Evolutionary conservation across 495 filamentous ascomycete species (phyloP).

Genomic region (Astrocystis sublimbata): DNA sequence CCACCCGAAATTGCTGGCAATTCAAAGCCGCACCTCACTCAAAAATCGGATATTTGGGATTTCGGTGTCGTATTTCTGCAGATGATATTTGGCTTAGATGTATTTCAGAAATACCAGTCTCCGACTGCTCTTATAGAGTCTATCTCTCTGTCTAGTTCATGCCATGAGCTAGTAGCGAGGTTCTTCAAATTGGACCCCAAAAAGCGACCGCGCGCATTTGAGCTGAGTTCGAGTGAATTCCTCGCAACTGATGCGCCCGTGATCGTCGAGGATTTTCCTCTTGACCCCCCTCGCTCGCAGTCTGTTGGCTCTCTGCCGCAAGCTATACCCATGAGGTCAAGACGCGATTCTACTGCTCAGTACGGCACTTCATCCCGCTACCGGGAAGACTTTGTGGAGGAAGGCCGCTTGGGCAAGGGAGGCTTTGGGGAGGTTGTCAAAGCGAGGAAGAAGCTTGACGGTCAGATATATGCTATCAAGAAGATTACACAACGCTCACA

Average conservation of each 20-base stretch:
- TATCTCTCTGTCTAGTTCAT: slow-evolving; percentile 63
- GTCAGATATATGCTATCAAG: slow-evolving; percentile 91
- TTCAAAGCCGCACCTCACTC: slow-evolving; percentile 58
- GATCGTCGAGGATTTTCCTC: slow-evolving; percentile 43
- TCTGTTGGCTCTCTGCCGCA: slow-evolving; percentile 43
- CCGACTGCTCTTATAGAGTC: slow-evolving; percentile 68
- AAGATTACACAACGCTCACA: slow-evolving; percentile 86
- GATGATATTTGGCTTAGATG: slow-evolving; percentile 86
- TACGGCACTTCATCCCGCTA: slow-evolving; percentile 66
- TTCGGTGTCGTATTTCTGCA: slow-evolving; percentile 86
- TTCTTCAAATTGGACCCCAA: slow-evolving; percentile 81
- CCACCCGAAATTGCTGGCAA: slow-evolving; percentile 74
- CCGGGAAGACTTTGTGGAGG: slow-evolving; percentile 83
- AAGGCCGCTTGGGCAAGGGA: slow-evolving; percentile 84
- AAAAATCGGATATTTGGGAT: slow-evolving; percentile 93
- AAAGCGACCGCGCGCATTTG: slow-evolving; percentile 85
- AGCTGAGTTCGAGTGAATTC: slow-evolving; percentile 86
- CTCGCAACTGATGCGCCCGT: slow-evolving; percentile 63
- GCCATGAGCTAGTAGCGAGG: slow-evolving; percentile 76
- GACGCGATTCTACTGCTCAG: slow-evolving; percentile 53
- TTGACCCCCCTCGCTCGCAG: slow-evolving; percentile 32
- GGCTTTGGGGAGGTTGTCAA: slow-evolving; percentile 98
- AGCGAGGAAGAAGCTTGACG: slow-evolving; percentile 90
- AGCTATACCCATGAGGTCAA: slow-evolving; percentile 39
- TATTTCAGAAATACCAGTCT: slow-evolving; percentile 74